Conservation (phyloP, 805 yeast genomes). For the Kodamaea neixiangensis region DNA sequence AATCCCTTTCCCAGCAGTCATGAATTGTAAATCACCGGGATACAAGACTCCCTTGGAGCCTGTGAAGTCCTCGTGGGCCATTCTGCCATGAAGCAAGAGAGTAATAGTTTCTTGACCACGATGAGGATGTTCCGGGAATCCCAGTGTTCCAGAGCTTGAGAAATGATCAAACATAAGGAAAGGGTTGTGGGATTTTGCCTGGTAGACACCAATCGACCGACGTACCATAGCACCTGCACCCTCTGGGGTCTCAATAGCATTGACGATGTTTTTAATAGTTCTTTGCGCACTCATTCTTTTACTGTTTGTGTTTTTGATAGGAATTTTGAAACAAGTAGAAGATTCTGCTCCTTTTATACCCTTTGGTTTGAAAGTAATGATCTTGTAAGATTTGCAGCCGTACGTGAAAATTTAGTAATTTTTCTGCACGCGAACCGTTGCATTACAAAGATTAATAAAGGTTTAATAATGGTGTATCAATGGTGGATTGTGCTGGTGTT, state of each 20-base stretch:
- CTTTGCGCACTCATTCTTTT: slow-evolving; percentile 16
- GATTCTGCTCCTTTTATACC: background rate
- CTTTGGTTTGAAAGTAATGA: background rate
- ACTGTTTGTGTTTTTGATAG: background rate
- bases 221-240: slow-evolving; percentile 87
- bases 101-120: slow-evolving; percentile 84
- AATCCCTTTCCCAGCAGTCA: slow-evolving; percentile 91
- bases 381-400: background rate
- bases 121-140: slow-evolving; percentile 85
- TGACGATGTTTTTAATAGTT: slow-evolving; percentile 33
- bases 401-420: background rate
- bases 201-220: slow-evolving; percentile 72
- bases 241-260: slow-evolving; percentile 72
- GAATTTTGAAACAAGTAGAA: background rate
- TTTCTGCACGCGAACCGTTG: background rate
- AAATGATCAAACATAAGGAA: slow-evolving; percentile 84
- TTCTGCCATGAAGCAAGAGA: slow-evolving; percentile 60
- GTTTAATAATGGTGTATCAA: background rate
- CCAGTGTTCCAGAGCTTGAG: slow-evolving; percentile 60
- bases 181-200: slow-evolving; percentile 75
- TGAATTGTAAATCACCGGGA: slow-evolving; percentile 86
- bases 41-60: slow-evolving; percentile 76
- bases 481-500: background rate
- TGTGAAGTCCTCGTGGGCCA: slow-evolving; percentile 86
- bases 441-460: background rate